Percentiles rank a stretch among this genome's conserved stretches.
Evolutionary conservation across 805 yeast genomes (phyloP).

Genomic region (Myxozyma nipponensis): DNA sequence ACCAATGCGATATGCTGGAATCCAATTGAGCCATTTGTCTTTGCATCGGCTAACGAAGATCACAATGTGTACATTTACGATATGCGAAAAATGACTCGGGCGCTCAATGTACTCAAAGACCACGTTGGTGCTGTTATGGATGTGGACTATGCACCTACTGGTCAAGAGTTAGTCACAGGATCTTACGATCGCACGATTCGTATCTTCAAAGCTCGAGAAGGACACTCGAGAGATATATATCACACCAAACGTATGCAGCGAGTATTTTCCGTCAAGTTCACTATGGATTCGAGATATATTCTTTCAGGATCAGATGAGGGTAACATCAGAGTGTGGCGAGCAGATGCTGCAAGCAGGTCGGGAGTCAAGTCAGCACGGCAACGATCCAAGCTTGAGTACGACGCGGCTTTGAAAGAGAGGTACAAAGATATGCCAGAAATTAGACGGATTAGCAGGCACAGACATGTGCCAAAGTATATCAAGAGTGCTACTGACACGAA

Average conservation of each 20-base stretch:
- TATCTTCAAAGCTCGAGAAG: slow-evolving; percentile 67
- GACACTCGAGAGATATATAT: slow-evolving; percentile 92
- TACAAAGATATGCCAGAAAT: slow-evolving; percentile 96
- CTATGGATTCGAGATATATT: slow-evolving; percentile 86
- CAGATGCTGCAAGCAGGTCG: slow-evolving; percentile 79
- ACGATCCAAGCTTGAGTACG: slow-evolving; percentile 82
- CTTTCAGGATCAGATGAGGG: slow-evolving; percentile 94
- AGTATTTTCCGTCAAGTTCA: slow-evolving; percentile 73
- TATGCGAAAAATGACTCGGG: slow-evolving; percentile 83
- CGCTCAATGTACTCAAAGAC: slow-evolving; percentile 84
- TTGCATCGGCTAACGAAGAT: slow-evolving; percentile 90
- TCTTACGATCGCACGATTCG: slow-evolving; percentile 92
- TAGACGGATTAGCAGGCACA: slow-evolving; percentile 80
- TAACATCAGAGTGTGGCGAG: slow-evolving; percentile 89
- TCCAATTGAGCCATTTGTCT: slow-evolving; percentile 94
- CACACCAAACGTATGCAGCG: slow-evolving; percentile 98
- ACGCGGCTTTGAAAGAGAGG: slow-evolving; percentile 84
- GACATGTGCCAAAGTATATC: slow-evolving; percentile 83
- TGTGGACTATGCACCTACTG: slow-evolving; percentile 94
- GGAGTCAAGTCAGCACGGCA: slow-evolving; percentile 75
- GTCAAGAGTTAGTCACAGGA: slow-evolving; percentile 92
- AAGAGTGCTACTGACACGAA: slow-evolving; percentile 90
- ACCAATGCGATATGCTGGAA: slow-evolving; percentile 91
- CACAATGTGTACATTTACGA: slow-evolving; percentile 94
- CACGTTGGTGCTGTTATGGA: slow-evolving; percentile 95